Evolutionary conservation across 306 rosid species (phyloP).

Genomic region (Castanea mollissima): DNA sequence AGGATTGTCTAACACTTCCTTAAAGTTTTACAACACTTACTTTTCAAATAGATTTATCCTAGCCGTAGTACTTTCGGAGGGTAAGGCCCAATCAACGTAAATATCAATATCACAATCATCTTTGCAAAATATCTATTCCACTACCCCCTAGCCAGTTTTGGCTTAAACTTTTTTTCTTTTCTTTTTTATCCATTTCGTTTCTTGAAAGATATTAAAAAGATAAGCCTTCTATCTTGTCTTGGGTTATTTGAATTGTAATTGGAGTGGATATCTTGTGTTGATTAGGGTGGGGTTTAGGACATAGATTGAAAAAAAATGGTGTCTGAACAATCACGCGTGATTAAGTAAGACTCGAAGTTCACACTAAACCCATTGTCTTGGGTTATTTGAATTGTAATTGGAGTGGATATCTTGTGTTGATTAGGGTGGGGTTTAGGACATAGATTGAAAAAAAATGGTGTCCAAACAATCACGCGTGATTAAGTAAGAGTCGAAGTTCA

Average conservation of each 20-base stretch:
- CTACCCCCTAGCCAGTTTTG: not conserved
- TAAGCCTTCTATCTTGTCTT: not conserved
- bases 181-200: not conserved
- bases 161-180: not conserved
- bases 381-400: not conserved
- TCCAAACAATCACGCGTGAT: too few relatives aligned
- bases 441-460: too few relatives aligned
- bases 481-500: too few relatives aligned
- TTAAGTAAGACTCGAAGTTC: too few relatives aligned
- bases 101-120: constrained; percentile 10
- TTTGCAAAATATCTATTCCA: not conserved
- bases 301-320: too few relatives aligned
- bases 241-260: not conserved
- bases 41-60: constrained; percentile 25
- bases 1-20: constrained; percentile 27
- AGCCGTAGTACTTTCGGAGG: constrained; percentile 31
- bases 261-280: not conserved
- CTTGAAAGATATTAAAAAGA: not conserved
- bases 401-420: not conserved
- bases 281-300: too few relatives aligned
- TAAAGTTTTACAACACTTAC: not conserved
- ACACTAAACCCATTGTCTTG: not conserved
- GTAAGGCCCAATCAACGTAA: constrained; percentile 11
- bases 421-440: too few relatives aligned
- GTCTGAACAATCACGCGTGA: too few relatives aligned